Evolutionary conservation across 129 eudicot species (phyloP).

Genomic region (Artemisia tridentata): DNA sequence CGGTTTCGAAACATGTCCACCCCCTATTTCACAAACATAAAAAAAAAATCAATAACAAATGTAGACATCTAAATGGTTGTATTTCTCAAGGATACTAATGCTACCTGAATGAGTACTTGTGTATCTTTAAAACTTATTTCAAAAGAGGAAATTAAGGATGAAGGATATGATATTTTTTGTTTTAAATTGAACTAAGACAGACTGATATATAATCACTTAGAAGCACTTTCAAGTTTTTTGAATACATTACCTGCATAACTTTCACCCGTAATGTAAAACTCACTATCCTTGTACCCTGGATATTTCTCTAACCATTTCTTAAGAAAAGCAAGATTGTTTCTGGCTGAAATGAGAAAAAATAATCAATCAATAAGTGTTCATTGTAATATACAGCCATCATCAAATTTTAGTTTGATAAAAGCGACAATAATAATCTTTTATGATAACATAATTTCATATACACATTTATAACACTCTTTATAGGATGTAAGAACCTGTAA

Average conservation of each 20-base stretch:
- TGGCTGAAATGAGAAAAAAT: slow-evolving; percentile 38
- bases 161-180: too few species aligned
- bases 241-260: slow-evolving; percentile 69
- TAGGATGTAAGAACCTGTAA: slow-evolving; percentile 53
- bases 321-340: slow-evolving; percentile 68
- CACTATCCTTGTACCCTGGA: slow-evolving; percentile 62
- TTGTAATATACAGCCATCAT: slow-evolving; percentile 7
- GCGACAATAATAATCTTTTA: slow-evolving; percentile 1
- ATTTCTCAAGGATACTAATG: too few species aligned
- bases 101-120: too few species aligned
- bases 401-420: neutral
- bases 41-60: too few species aligned
- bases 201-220: too few species aligned
- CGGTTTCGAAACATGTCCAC: too few species aligned
- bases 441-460: slow-evolving; percentile 2
- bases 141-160: too few species aligned
- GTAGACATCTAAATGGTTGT: too few species aligned
- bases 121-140: too few species aligned
- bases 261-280: slow-evolving; percentile 69
- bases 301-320: slow-evolving; percentile 45
- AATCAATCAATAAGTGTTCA: neutral
- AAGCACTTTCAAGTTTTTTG: neutral
- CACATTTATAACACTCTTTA: neutral
- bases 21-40: too few species aligned
- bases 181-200: too few species aligned